phyloP scores from a whole-genome alignment of 352 stramenopile species.

The Phytopythium aichiense region DNA sequence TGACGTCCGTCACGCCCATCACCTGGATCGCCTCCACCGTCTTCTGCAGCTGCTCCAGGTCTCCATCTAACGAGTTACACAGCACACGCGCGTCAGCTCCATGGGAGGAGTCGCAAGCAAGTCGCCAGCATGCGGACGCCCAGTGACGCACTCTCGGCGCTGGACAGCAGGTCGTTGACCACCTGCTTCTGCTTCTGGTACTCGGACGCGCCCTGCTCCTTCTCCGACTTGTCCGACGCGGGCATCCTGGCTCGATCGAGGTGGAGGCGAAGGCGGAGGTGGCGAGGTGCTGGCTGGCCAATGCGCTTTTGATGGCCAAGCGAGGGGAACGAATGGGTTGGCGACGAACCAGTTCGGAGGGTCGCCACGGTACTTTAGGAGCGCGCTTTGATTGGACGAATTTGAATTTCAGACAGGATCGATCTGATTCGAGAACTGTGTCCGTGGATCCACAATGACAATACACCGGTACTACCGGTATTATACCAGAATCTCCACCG shows the following conservation, averaged over 20 bases:
- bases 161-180: constrained; percentile 64
- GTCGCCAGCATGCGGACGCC: not conserved
- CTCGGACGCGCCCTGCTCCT: constrained; percentile 57
- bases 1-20: constrained; percentile 55
- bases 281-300: not conserved
- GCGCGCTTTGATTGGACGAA: too few relatives aligned
- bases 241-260: constrained; percentile 16
- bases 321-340: not conserved
- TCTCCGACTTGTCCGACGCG: constrained; percentile 27
- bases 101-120: too few relatives aligned
- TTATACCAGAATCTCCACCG: too few relatives aligned
- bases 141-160: constrained; percentile 57
- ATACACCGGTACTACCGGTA: too few relatives aligned
- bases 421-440: too few relatives aligned
- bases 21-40: constrained; percentile 53
- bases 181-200: constrained; percentile 81
- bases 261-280: not conserved
- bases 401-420: too few relatives aligned
- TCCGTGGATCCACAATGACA: too few relatives aligned
- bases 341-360: not conserved
- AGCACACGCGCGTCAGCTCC: not conserved
- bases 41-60: constrained; percentile 63
- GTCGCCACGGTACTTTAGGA: not conserved
- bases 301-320: constrained; percentile 1
- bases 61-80: constrained; percentile 44